These are phyloP conservation scores for Phytophthora pistaciae DNA, from an alignment of 352 stramenopile genomes.

Conservation along the genomic window DNA sequence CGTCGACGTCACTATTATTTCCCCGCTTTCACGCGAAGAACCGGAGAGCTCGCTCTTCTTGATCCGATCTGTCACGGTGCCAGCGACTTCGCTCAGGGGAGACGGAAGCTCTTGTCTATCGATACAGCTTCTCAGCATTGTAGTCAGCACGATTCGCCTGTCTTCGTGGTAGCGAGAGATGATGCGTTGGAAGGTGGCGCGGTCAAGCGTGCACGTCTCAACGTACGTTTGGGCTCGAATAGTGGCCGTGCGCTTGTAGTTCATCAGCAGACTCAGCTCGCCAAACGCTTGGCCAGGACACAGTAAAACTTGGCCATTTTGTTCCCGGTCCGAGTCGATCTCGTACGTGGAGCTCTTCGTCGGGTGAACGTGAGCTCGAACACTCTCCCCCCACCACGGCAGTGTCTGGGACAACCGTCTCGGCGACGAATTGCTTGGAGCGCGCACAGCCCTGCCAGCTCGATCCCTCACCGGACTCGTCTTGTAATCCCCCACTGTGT, in stretches of 20 bases:
- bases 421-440: too few species aligned
- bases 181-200: slow-evolving; percentile 5
- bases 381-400: neutral
- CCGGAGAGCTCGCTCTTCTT: neutral
- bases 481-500: neutral
- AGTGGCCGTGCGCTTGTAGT: slow-evolving; percentile 27
- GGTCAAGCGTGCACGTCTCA: slow-evolving; percentile 15
- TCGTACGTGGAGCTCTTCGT: neutral
- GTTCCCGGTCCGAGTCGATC: neutral
- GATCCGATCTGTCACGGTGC: neutral
- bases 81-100: slow-evolving; percentile 4
- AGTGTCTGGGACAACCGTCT: too few species aligned
- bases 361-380: neutral
- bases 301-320: neutral
- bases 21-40: neutral
- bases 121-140: slow-evolving; percentile 15
- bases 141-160: slow-evolving; percentile 5
- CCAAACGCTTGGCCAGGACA: slow-evolving; percentile 35
- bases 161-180: slow-evolving; percentile 18
- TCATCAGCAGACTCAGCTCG: slow-evolving; percentile 42
- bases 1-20: neutral
- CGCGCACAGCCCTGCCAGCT: too few species aligned
- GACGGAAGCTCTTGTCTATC: slow-evolving; percentile 8
- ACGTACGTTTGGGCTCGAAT: slow-evolving; percentile 26
- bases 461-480: too few species aligned